Evolutionary conservation across 495 filamentous ascomycete genomes (phyloP).

Genomic region (Aspergillus campestris): DNA sequence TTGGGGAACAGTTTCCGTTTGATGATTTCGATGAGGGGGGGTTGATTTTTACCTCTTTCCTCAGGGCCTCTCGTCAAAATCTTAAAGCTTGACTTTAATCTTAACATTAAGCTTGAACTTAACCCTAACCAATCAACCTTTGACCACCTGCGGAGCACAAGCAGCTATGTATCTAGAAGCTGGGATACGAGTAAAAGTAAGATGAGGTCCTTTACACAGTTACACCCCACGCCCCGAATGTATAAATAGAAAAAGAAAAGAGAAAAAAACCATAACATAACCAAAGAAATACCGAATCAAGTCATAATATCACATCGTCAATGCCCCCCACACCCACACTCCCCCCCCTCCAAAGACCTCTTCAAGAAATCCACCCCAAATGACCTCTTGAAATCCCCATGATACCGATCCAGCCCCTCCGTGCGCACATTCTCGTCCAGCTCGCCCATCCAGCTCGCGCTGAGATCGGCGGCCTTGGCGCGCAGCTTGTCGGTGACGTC

Average conservation of each 20-base stretch:
- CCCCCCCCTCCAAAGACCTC: slow-evolving; percentile 20
- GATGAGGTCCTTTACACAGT: no score
- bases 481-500: slow-evolving; percentile 64
- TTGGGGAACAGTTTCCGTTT: slow-evolving; percentile 19
- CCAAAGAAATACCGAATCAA: background rate
- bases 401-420: slow-evolving; percentile 39
- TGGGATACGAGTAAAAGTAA: no score
- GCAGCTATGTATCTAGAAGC: no score
- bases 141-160: no score
- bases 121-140: no score
- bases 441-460: slow-evolving; percentile 35
- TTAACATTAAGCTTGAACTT: no score
- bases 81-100: no score
- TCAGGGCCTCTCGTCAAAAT: no score
- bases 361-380: slow-evolving; percentile 6
- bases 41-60: slow-evolving; percentile 4
- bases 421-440: slow-evolving; percentile 27
- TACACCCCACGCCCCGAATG: no score
- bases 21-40: slow-evolving; percentile 21
- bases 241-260: no score
- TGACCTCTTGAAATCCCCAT: slow-evolving; percentile 34
- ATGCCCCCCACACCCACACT: slow-evolving; percentile 33
- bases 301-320: slow-evolving; percentile 1
- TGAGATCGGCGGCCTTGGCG: background rate
- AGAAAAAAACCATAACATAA: no score